These are phyloP conservation scores for Aureobasidium sp. DNA, from an alignment of 2,329 filamentous ascomycete species.

Conservation along the genomic window DNA sequence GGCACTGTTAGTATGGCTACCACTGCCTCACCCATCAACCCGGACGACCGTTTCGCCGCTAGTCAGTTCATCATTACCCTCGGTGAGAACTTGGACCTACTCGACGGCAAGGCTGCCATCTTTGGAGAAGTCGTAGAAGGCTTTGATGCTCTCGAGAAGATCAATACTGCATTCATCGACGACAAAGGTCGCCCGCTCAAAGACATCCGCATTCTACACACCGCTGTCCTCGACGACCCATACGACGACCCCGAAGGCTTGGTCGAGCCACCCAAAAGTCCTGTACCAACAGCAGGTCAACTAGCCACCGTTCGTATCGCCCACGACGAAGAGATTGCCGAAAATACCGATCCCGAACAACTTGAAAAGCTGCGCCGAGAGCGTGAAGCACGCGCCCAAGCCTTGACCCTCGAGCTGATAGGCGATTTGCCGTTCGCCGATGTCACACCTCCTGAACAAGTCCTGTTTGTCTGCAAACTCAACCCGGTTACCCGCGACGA, in stretches of 20 bases:
- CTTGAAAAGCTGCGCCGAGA: conserved; percentile 75
- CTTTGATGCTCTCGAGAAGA: conserved; percentile 87
- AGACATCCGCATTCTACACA: conserved; percentile 91
- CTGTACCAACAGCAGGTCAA: conserved; percentile 73
- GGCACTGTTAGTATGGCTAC: conserved; percentile 99
- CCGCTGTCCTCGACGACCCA: conserved; percentile 83
- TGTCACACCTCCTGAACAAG: conserved; percentile 93
- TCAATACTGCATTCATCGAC: conserved; percentile 84
- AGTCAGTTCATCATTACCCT: conserved; percentile 94
- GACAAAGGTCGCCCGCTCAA: conserved; percentile 79
- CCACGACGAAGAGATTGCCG: conserved; percentile 74
- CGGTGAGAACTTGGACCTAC: conserved; percentile 77
- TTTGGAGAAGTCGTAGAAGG: conserved; percentile 96
- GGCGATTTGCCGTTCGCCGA: conserved; percentile 95
- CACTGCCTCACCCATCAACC: conserved; percentile 63
- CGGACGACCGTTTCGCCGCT: conserved; percentile 71
- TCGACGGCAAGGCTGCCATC: conserved; percentile 89
- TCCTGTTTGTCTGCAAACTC: conserved; percentile 96
- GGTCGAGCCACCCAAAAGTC: conserved; percentile 68
- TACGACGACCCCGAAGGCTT: conserved; percentile 74
- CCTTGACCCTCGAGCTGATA: conserved; percentile 93
- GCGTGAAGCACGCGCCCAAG: conserved; percentile 85
- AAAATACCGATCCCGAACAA: conserved; percentile 70
- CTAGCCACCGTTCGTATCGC: conserved; percentile 85
- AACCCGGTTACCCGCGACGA: conserved; percentile 95